Conservation (phyloP, 2,329 filamentous ascomycete genomes). For the Cytospora leucostoma region DNA sequence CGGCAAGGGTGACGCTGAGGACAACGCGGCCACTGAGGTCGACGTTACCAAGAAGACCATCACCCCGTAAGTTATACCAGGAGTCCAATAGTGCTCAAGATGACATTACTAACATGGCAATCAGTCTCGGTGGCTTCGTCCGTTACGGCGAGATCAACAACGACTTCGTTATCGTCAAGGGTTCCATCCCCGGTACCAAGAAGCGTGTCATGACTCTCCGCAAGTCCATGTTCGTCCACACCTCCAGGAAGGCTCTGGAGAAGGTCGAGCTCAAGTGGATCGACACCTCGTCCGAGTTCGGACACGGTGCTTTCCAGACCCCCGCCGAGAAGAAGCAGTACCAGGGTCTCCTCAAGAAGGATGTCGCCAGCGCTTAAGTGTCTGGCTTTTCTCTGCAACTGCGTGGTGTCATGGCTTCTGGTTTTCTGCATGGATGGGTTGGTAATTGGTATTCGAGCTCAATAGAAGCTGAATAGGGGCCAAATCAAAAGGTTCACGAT, state of each 20-base stretch:
- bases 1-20: conserved; percentile 86
- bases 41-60: conserved; percentile 99
- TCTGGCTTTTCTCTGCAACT: conserved; percentile 42
- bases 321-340: conserved; percentile 96
- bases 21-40: conserved; percentile 91
- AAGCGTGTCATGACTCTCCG: conserved; percentile 99
- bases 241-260: conserved; percentile 91
- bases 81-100: neutral
- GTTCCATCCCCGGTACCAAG: conserved; percentile 95
- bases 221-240: conserved; percentile 98
- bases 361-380: conserved; percentile 58
- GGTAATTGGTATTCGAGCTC: conserved; percentile 25
- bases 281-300: conserved; percentile 99
- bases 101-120: conserved; percentile 8
- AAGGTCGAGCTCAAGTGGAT: conserved; percentile 99
- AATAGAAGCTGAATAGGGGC: conserved; percentile 19
- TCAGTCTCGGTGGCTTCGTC: conserved; percentile 96
- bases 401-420: conserved; percentile 57
- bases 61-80: conserved; percentile 79
- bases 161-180: conserved; percentile 97
- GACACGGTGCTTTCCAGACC: conserved; percentile 99
- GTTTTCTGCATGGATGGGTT: conserved; percentile 36
- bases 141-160: conserved; percentile 99
- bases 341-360: conserved; percentile 99
- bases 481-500: conserved; percentile 21